Conservation (phyloP, 116 monocot genomes). For the Trichopus zeylanicus region DNA sequence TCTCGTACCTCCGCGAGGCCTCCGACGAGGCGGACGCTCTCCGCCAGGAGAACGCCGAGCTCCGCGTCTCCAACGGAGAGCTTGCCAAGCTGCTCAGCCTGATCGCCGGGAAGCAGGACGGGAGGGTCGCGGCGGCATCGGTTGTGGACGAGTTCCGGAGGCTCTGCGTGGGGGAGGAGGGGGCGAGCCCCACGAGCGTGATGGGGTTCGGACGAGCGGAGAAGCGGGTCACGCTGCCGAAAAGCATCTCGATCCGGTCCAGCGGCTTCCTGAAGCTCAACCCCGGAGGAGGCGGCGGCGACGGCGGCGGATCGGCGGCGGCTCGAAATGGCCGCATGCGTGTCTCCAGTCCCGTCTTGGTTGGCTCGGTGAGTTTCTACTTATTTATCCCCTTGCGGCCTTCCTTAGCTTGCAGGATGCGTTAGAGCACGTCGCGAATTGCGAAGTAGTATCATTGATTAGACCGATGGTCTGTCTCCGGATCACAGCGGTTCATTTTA, state of each 20-base stretch:
- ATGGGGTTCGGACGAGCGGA: slow-evolving; percentile 9
- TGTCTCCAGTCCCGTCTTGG: slow-evolving; percentile 24
- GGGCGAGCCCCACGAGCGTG: slow-evolving; percentile 53
- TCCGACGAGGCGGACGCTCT: slow-evolving; percentile 48
- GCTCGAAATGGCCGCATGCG: slow-evolving; percentile 18
- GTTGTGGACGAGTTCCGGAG: slow-evolving; percentile 28
- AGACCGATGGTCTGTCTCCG: too few species aligned
- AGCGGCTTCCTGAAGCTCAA: slow-evolving; percentile 58
- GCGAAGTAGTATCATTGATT: too few species aligned
- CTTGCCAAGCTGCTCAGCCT: slow-evolving; percentile 31
- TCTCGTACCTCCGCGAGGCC: slow-evolving; percentile 64
- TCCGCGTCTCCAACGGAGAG: slow-evolving; percentile 59
- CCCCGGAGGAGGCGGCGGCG: not conserved
- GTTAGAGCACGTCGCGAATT: too few species aligned
- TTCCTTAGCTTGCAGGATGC: too few species aligned
- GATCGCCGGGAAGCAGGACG: slow-evolving; percentile 4
- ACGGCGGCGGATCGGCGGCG: not conserved
- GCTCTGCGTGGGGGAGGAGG: slow-evolving; percentile 12
- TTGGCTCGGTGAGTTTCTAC: slow-evolving; percentile 50
- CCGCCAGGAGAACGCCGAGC: slow-evolving; percentile 48
- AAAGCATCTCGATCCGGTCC: slow-evolving; percentile 82
- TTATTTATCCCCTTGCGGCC: too few species aligned
- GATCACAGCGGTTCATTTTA: too few species aligned
- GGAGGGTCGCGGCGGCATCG: slow-evolving; percentile 3
- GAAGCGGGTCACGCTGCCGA: slow-evolving; percentile 41